Conservation (phyloP, 768 basidiomycete species). For the Xerocomus brunneocitrinus region DNA sequence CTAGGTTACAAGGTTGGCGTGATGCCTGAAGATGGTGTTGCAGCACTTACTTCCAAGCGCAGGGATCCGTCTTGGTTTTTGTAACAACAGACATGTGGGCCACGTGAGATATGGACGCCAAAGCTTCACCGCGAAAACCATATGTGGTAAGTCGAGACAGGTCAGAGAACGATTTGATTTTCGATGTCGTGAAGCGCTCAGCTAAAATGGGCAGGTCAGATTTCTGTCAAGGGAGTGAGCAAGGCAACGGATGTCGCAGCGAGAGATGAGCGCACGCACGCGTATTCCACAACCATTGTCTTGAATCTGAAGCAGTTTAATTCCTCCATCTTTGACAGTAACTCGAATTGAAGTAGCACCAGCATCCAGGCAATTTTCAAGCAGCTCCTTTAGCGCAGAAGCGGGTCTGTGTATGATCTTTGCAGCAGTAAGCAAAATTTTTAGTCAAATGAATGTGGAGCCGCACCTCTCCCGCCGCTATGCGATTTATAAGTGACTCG, state of each 20-base stretch:
- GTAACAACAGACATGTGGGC: constrained; percentile 86
- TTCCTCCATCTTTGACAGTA: constrained; percentile 89
- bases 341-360: constrained; percentile 82
- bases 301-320: constrained; percentile 92
- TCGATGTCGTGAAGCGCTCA: constrained; percentile 94
- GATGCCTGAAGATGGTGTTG: neutral
- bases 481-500: constrained; percentile 84
- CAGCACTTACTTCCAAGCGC: constrained; percentile 86
- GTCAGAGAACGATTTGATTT: constrained; percentile 82
- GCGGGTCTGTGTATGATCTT: constrained; percentile 88
- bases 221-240: constrained; percentile 48
- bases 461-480: constrained; percentile 72
- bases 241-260: neutral
- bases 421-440: constrained; percentile 10
- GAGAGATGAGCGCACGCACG: constrained; percentile 41
- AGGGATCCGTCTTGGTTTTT: constrained; percentile 75
- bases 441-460: neutral
- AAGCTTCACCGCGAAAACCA: constrained; percentile 94
- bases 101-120: constrained; percentile 94
- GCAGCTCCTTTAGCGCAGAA: constrained; percentile 91
- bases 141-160: constrained; percentile 82
- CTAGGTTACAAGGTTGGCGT: constrained; percentile 37
- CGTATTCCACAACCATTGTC: constrained; percentile 96
- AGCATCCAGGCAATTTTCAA: constrained; percentile 96
- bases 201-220: constrained; percentile 85